Conservation (phyloP, 306 rosid species). For the Lablab purpureus region DNA sequence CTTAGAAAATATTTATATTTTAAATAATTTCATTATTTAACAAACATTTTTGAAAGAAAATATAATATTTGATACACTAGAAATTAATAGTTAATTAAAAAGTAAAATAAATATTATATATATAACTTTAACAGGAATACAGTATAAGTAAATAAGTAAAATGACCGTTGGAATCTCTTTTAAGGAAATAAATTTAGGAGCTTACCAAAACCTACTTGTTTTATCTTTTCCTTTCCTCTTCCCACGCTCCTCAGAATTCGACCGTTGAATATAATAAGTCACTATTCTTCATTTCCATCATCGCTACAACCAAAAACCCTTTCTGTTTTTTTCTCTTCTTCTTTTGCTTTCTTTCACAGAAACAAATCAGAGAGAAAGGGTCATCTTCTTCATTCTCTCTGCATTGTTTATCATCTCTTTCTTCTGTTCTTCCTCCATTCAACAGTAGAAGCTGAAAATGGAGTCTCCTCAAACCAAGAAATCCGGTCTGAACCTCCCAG, state of each 20-base stretch:
- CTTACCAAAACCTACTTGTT: neutral
- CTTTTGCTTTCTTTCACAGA: neutral
- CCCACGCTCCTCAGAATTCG: slow-evolving; percentile 10
- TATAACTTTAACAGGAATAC: no score
- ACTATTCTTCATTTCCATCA: neutral
- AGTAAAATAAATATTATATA: neutral
- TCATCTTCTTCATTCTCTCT: no score
- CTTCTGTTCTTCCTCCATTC: neutral
- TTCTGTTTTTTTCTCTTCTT: neutral
- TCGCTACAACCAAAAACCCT: neutral
- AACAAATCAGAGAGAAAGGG: neutral
- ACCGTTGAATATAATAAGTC: neutral
- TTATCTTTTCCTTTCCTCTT: neutral
- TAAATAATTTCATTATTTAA: no score
- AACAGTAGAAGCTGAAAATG: slow-evolving; percentile 49
- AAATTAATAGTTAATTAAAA: no score
- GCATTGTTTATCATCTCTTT: neutral
- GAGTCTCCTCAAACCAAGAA: slow-evolving; percentile 70
- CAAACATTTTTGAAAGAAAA: no score
- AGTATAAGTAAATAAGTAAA: neutral
- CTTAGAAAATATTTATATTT: no score
- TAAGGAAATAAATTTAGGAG: neutral
- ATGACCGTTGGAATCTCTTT: slow-evolving; percentile 5
- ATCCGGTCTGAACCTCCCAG: slow-evolving; percentile 79
- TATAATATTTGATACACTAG: no score